Conservation (phyloP, 495 filamentous ascomycete genomes). For the Stereocaulon alpinum region DNA sequence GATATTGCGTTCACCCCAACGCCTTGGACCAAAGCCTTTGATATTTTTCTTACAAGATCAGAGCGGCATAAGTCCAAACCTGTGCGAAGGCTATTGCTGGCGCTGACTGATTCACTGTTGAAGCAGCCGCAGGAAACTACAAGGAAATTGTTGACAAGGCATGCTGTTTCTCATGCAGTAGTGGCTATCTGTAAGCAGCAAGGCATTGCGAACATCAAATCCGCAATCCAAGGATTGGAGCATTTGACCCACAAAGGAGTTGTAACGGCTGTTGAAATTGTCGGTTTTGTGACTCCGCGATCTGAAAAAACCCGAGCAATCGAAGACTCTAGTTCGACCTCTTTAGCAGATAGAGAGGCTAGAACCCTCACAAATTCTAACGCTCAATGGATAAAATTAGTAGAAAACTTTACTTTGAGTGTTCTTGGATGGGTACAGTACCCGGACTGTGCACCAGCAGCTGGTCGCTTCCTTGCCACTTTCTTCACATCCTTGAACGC, state of each 20-base stretch:
- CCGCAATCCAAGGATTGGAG: constrained; percentile 49
- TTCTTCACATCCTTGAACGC: constrained; percentile 36
- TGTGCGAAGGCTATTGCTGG: constrained; percentile 59
- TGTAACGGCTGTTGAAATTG: constrained; percentile 30
- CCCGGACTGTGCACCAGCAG: constrained; percentile 51
- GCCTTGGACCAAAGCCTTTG: constrained; percentile 50
- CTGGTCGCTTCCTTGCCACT: constrained; percentile 53
- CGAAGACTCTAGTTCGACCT: not conserved
- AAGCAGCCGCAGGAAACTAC: constrained; percentile 36
- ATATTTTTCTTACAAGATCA: constrained; percentile 62
- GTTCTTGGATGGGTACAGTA: constrained; percentile 52
- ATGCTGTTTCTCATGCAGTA: constrained; percentile 24
- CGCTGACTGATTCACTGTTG: constrained; percentile 41
- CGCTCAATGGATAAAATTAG: not conserved
- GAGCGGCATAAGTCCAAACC: constrained; percentile 65
- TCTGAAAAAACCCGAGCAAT: not conserved
- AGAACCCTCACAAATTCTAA: not conserved
- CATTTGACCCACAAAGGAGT: constrained; percentile 47
- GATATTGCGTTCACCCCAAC: constrained; percentile 37
- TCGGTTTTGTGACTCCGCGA: not conserved
- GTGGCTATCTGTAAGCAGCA: constrained; percentile 41
- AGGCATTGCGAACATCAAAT: constrained; percentile 48
- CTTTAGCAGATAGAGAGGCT: not conserved
- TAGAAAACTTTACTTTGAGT: constrained; percentile 30
- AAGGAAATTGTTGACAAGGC: constrained; percentile 32